Base-by-base conservation (phyloP, 192 early-diverging fungal species). In the Entophlyctis luteolus region DNA sequence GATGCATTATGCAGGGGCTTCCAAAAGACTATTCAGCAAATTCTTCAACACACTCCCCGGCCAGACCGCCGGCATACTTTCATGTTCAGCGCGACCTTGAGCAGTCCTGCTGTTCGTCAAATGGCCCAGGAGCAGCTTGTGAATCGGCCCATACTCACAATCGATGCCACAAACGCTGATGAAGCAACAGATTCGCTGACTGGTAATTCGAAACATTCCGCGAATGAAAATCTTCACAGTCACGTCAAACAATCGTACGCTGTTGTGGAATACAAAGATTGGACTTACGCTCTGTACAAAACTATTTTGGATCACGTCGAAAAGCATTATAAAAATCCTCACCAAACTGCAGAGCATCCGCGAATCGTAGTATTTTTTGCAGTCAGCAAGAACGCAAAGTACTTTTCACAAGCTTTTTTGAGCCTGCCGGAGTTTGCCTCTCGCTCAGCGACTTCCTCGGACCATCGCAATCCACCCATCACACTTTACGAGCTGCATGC, bases 61-160 rank as follows among this genome's bases (percentile, higher is more conserved):
- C 60, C 60, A 14, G 22, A 68, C 34, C 62, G 90, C 8, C 88
- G 95, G 46, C 88, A 93, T 72, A 96, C 93, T 1, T 84, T 93
- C 70, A 86, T 99, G 70, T 96, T 96, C 74, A 95, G 93, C 2
- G 96, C 96, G 18, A 99, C 96, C 4, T 77, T 98, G 10, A 87
- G 89, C 4, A 31, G 25, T n/a, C 46, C 42, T 2, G 16, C 60
- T 18, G 47, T 63, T 29, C 42, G 60, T 3, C 4, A 25, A 10
- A 23, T 63, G 46, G 60, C 60, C 27, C 25, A 45, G 18, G 12
- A 47, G 4, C 60, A 63, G 35, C 60, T 63, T 33, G 60, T 63
- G 47, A 63, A 63, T 48, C 48, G 50, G 36, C 60, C 60, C 2
- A 28, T 63, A 28, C 60, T 50, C 47, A 48, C 48, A 49, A 63